Conservation (phyloP, 441 rosid species). For the Adansonia gregorii region DNA sequence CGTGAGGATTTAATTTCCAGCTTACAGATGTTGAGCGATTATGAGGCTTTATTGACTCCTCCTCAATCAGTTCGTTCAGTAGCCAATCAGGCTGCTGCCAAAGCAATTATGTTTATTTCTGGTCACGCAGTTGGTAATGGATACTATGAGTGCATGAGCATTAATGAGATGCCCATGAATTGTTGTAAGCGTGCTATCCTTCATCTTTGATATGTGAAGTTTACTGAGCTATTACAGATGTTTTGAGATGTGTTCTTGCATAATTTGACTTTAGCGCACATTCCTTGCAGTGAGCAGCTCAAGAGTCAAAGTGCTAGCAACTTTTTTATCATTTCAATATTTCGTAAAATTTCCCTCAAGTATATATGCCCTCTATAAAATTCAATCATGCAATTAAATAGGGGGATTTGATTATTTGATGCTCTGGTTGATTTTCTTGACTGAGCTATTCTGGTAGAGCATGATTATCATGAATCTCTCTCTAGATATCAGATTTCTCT, state of each 20-base stretch:
- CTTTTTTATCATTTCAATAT: background rate
- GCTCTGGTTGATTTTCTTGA: conserved; percentile 13
- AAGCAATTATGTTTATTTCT: conserved; percentile 75
- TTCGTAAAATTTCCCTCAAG: background rate
- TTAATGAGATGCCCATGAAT: conserved; percentile 72
- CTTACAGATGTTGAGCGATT: conserved; percentile 86
- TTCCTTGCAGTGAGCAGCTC: background rate
- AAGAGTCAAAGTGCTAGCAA: background rate
- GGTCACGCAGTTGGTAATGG: conserved; percentile 62
- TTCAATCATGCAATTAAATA: background rate
- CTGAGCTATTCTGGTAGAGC: conserved; percentile 1
- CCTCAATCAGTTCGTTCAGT: conserved; percentile 64
- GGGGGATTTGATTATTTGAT: conserved; percentile 4
- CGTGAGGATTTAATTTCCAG: conserved; percentile 70
- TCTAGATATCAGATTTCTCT: conserved; percentile 7
- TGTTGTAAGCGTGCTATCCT: conserved; percentile 62
- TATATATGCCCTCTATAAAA: background rate
- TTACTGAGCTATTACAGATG: background rate
- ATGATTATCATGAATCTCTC: background rate
- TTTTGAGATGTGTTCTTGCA: conserved; percentile 11
- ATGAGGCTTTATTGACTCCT: conserved; percentile 75
- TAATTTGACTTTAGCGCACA: background rate
- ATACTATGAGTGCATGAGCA: conserved; percentile 65
- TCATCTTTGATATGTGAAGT: conserved; percentile 5
- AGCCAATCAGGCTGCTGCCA: conserved; percentile 97